Base-by-base conservation (phyloP, 192 early-diverging fungal genomes). In the Coemansia nantahalensis region DNA sequence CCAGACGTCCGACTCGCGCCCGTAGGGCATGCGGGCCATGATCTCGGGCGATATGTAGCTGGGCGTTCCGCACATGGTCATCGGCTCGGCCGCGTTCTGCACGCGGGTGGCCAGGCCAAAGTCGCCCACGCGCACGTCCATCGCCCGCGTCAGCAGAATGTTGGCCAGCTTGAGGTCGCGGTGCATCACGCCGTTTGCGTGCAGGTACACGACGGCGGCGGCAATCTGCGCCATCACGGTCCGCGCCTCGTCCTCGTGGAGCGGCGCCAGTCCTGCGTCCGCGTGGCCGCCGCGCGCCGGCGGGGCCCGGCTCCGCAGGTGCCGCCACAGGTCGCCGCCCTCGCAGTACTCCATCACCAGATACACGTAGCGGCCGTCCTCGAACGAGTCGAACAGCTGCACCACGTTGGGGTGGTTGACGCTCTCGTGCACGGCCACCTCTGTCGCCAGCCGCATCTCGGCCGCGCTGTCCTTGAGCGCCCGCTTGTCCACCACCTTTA, bases 41-140 rank as follows among this genome's bases (percentile, higher is more conserved):
- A 90, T 87, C 58, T 90, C 89, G 4, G 88, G 87, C 22, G 85
- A 82, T 11, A 90, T 88, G 59, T 90, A 90, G 50, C 84, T 88
- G 14, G 86, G 86, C 3, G 88, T 90, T 18, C 88, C 88, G 50
- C 88, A 90, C 78, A 88, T 72, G 0, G 86, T 88, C 45, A 82
- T 79, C 35, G 87, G 85, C 59, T 91, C 89, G 10, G 34, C 45
- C 1, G 8, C 10, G 10, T 32, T 32, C 31, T 32, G 31, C 31
- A 64, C 19, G 47, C 58, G 47, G 0, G 68, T 77, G 36, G 89
- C 89, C 35, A 89, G 58, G 5, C 89, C 89, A 66, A 91, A 91
- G 59, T 91, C 89, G n/a, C 79, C 84, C 30, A 91, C 78, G 66
- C 85, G 84, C 31, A 86, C 67, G 13, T 80, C 59, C 56, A 68